Conservation (phyloP, 1,284 basidiomycete genomes). For the Puccinia polysora region DNA sequence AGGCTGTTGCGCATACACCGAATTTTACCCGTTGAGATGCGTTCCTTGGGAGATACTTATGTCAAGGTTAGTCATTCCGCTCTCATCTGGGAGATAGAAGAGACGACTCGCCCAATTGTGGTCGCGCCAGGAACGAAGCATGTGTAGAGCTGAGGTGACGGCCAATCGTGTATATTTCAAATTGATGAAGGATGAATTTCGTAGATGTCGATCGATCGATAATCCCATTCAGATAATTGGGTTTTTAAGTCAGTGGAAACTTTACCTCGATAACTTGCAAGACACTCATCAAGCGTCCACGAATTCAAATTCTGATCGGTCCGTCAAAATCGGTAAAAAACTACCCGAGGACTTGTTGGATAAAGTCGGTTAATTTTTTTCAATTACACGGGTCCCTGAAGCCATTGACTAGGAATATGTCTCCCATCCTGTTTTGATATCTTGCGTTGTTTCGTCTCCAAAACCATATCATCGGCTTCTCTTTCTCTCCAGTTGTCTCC, state of each 20-base stretch:
- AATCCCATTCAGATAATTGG: slow-evolving; percentile 52
- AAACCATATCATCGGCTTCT: neutral
- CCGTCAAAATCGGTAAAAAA: slow-evolving; percentile 45
- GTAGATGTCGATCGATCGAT: slow-evolving; percentile 46
- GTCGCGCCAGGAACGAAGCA: too few relatives aligned
- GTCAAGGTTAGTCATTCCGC: slow-evolving; percentile 48
- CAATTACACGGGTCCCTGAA: too few relatives aligned
- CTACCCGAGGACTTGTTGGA: slow-evolving; percentile 47
- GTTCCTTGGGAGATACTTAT: slow-evolving; percentile 52
- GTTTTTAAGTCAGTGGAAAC: slow-evolving; percentile 53
- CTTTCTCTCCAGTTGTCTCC: slow-evolving; percentile 48
- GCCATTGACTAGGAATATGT: too few relatives aligned
- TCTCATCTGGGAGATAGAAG: too few relatives aligned
- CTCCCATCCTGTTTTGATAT: neutral
- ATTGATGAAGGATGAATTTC: slow-evolving; percentile 30
- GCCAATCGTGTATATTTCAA: neutral
- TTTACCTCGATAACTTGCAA: slow-evolving; percentile 51
- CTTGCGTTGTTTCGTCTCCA: too few relatives aligned
- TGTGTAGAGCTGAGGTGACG: too few relatives aligned
- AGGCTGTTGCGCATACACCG: slow-evolving; percentile 51
- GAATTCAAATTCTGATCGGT: neutral
- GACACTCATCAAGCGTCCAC: slow-evolving; percentile 44
- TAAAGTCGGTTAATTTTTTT: slow-evolving; percentile 23
- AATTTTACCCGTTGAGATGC: slow-evolving; percentile 50
- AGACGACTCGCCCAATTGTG: too few relatives aligned